Conservation (phyloP, 2,329 filamentous ascomycete genomes). For the Claviceps citrina region DNA sequence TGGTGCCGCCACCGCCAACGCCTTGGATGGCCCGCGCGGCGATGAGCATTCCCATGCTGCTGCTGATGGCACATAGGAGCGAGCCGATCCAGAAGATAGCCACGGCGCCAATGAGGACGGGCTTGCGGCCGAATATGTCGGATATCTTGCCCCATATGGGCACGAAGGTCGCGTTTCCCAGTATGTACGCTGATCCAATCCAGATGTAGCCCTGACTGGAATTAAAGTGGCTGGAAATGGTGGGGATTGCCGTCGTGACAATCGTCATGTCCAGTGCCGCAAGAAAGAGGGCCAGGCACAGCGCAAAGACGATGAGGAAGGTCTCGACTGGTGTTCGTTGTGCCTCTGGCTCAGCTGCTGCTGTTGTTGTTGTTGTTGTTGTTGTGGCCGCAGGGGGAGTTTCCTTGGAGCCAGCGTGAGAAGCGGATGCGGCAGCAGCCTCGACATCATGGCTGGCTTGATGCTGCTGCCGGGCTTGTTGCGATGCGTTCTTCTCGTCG, state of each 20-base stretch:
- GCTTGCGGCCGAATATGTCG: constrained; percentile 44
- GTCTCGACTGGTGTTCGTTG: constrained; percentile 24
- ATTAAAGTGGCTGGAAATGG: constrained; percentile 46
- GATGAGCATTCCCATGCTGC: constrained; percentile 36
- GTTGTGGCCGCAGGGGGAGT: neutral
- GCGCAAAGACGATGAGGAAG: constrained; percentile 24
- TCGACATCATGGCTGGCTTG: constrained; percentile 4
- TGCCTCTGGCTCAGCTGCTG: constrained; percentile 15
- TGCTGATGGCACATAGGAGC: constrained; percentile 35
- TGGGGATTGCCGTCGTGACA: constrained; percentile 51
- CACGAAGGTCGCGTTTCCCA: constrained; percentile 50
- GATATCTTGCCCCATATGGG: constrained; percentile 55
- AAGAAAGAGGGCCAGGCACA: constrained; percentile 33
- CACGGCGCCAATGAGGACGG: constrained; percentile 34
- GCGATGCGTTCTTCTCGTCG: neutral
- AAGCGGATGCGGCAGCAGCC: constrained; percentile 4
- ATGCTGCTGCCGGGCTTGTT: neutral
- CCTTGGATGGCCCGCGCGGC: constrained; percentile 41
- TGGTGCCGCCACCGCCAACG: constrained; percentile 38
- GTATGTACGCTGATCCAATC: constrained; percentile 61
- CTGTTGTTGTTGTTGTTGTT: neutral
- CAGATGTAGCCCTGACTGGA: constrained; percentile 59
- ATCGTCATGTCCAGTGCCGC: constrained; percentile 45
- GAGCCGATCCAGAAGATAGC: constrained; percentile 39
- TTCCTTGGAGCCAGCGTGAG: neutral